Evolutionary conservation across 441 rosid genomes (phyloP).

Genomic region (Pelargonium cotyledonis): DNA sequence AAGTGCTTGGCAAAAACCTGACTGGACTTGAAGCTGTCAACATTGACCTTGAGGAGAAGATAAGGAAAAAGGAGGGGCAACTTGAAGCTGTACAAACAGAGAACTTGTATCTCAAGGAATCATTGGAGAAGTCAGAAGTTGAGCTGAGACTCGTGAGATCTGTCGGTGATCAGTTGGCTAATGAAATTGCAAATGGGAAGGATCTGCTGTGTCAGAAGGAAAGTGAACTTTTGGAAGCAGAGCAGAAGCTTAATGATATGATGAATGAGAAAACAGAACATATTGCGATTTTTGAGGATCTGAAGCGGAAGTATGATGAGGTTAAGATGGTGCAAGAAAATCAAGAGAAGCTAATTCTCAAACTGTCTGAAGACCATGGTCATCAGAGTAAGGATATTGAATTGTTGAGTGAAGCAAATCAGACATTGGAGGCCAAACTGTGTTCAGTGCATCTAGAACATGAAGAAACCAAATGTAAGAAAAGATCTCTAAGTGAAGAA

Average conservation of each 20-base stretch:
- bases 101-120: slow-evolving; percentile 32
- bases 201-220: slow-evolving; percentile 40
- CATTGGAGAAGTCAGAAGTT: slow-evolving; percentile 29
- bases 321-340: slow-evolving; percentile 39
- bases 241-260: slow-evolving; percentile 31
- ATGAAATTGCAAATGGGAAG: slow-evolving; percentile 39
- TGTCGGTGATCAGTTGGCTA: slow-evolving; percentile 36
- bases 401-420: slow-evolving; percentile 33
- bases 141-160: slow-evolving; percentile 38
- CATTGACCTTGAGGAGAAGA: slow-evolving; percentile 47
- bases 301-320: slow-evolving; percentile 52
- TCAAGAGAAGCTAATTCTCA: slow-evolving; percentile 41
- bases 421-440: slow-evolving; percentile 40
- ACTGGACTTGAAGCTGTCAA: slow-evolving; percentile 41
- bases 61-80: slow-evolving; percentile 34
- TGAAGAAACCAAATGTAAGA: slow-evolving; percentile 39
- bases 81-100: slow-evolving; percentile 33
- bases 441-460: slow-evolving; percentile 36
- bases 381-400: slow-evolving; percentile 40
- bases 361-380: slow-evolving; percentile 45
- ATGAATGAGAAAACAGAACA: slow-evolving; percentile 42
- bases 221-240: slow-evolving; percentile 36
- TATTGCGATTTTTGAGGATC: slow-evolving; percentile 39
- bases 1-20: slow-evolving; percentile 36
- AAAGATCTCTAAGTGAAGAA: slow-evolving; percentile 45